Evolutionary conservation across 352 stramenopile species (phyloP).

Genomic region (Phytophthora colocasiae): DNA sequence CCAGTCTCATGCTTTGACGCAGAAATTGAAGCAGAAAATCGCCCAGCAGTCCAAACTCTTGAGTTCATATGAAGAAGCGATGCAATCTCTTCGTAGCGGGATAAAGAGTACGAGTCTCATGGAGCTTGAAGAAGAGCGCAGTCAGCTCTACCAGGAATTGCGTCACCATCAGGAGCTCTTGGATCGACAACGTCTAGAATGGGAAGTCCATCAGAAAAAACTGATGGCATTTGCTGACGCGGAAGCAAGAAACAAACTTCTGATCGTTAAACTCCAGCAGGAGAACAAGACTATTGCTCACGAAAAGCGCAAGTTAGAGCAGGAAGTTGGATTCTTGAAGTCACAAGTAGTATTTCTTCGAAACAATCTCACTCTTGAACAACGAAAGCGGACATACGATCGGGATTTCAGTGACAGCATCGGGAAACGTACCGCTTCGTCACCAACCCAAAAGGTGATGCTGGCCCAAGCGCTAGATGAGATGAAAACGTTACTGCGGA

Average conservation of each 20-base stretch:
- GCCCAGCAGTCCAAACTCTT: conserved; percentile 63
- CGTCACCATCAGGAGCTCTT: conserved; percentile 43
- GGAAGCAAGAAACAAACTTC: conserved; percentile 40
- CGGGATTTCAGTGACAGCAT: conserved; percentile 36
- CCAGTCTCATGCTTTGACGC: conserved; percentile 52
- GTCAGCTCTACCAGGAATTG: conserved; percentile 56
- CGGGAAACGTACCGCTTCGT: conserved; percentile 19
- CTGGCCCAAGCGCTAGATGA: conserved; percentile 46
- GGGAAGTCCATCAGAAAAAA: conserved; percentile 40
- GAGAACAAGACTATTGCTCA: conserved; percentile 41
- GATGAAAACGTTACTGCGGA: conserved; percentile 43
- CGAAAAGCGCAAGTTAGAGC: conserved; percentile 60
- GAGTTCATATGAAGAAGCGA: conserved; percentile 61
- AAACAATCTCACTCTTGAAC: conserved; percentile 47
- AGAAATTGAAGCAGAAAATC: conserved; percentile 63
- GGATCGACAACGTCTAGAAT: conserved; percentile 34
- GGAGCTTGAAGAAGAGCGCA: conserved; percentile 67
- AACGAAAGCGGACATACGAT: conserved; percentile 68
- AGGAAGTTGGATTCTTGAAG: conserved; percentile 52
- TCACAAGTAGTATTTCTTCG: conserved; percentile 51
- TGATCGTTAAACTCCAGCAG: conserved; percentile 48
- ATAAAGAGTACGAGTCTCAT: conserved; percentile 62
- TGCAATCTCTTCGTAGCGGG: conserved; percentile 58
- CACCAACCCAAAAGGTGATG: conserved; percentile 32
- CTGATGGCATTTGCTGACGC: conserved; percentile 34